These are phyloP conservation scores for Albugo laibachii DNA, from an alignment of 352 stramenopile genomes.

Conservation along the genomic window DNA sequence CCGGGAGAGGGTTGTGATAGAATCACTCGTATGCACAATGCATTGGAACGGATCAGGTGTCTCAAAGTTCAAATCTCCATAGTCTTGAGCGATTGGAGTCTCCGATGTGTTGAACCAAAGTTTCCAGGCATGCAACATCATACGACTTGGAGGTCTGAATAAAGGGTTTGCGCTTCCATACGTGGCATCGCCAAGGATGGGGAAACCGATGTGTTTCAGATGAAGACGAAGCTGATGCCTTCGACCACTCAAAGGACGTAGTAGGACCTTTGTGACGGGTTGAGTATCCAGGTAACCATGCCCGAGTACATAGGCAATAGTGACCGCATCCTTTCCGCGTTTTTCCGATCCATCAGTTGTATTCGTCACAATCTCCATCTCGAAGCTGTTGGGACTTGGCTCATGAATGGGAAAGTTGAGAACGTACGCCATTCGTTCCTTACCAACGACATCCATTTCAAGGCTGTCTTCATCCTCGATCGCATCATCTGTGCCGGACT, in stretches of 20 bases:
- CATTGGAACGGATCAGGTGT: constrained; percentile 43
- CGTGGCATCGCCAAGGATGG: constrained; percentile 56
- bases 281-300: constrained; percentile 28
- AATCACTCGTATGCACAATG: constrained; percentile 13
- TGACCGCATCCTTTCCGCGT: constrained; percentile 35
- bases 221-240: constrained; percentile 75
- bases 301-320: constrained; percentile 55
- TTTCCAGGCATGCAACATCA: constrained; percentile 73
- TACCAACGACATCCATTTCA: too few species aligned
- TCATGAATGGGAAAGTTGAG: constrained; percentile 59
- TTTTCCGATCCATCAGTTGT: constrained; percentile 2
- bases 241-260: constrained; percentile 57
- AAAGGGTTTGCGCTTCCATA: constrained; percentile 23
- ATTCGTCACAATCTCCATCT: constrained; percentile 37
- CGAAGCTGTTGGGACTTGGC: constrained; percentile 30
- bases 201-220: constrained; percentile 43
- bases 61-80: constrained; percentile 39
- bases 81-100: constrained; percentile 9
- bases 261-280: constrained; percentile 61
- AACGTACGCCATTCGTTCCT: constrained; percentile 47
- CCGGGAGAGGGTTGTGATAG: too few species aligned
- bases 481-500: too few species aligned
- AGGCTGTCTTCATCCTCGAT: too few species aligned
- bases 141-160: constrained; percentile 32
- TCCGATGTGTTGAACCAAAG: constrained; percentile 39